Evolutionary conservation across 345 rosid genomes (phyloP).

Genomic region (Gossypium ekmanianum): DNA sequence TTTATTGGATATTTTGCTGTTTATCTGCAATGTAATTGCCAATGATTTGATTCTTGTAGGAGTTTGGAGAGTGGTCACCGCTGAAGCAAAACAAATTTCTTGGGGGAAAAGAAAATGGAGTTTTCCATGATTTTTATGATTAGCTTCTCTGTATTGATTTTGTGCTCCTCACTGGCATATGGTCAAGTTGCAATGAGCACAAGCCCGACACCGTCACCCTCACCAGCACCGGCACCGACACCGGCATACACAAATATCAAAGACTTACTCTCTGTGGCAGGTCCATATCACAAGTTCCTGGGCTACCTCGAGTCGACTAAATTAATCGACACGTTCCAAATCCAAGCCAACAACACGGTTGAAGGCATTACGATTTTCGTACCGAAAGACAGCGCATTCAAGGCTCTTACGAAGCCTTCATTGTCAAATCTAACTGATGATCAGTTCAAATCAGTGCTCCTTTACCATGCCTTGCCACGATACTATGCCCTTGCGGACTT

Average conservation of each 20-base stretch:
- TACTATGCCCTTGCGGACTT: constrained; percentile 5
- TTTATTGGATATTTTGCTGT: background rate
- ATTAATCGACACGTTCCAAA: background rate
- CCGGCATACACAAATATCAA: background rate
- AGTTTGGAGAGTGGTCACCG: constrained; percentile 24
- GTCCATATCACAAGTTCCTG: background rate
- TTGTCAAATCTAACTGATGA: background rate
- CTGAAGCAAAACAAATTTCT: constrained; percentile 8
- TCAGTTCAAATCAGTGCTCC: background rate
- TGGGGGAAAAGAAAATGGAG: background rate
- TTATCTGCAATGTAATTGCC: background rate
- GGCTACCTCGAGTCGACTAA: background rate
- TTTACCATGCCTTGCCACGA: background rate
- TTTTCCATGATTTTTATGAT: background rate
- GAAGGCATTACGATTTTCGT: background rate
- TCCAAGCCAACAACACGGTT: background rate
- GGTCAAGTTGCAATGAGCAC: background rate
- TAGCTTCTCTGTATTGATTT: background rate
- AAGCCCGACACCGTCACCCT: background rate
- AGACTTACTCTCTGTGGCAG: background rate
- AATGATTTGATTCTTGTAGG: constrained; percentile 9
- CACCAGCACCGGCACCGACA: background rate
- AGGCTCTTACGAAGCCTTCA: constrained; percentile 2
- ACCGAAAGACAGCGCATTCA: background rate
- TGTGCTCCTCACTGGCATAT: background rate